These are phyloP conservation scores for Moricandia arvensis DNA, from an alignment of 345 rosid species.

Conservation along the genomic window DNA sequence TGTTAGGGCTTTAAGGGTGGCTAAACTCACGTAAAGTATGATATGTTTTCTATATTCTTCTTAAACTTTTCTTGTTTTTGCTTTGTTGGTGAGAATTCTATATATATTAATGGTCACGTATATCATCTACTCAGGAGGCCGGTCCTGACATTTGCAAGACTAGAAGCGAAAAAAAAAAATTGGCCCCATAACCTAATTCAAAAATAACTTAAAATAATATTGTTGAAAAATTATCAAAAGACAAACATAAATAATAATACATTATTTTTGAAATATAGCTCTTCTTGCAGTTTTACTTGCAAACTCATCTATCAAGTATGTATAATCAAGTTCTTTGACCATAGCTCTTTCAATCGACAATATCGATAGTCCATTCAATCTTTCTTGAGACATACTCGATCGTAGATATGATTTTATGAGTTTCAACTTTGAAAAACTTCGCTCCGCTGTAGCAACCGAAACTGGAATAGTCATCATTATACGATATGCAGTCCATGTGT, in stretches of 20 bases:
- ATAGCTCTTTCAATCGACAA: not conserved
- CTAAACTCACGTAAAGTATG: conserved; percentile 22
- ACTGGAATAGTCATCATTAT: not conserved
- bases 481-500: not conserved
- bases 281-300: not conserved
- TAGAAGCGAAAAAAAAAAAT: too few species aligned
- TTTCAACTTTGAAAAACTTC: too few species aligned
- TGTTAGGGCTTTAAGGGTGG: conserved; percentile 31
- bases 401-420: not conserved
- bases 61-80: not conserved
- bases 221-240: too few species aligned
- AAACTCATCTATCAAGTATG: not conserved
- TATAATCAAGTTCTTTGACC: not conserved
- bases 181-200: too few species aligned
- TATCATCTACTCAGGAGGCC: not conserved
- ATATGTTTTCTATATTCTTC: conserved; percentile 13
- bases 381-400: not conserved
- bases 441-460: not conserved
- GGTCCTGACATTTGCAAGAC: too few species aligned
- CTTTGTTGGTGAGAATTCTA: not conserved
- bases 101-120: not conserved
- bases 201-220: too few species aligned
- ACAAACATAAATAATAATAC: too few species aligned
- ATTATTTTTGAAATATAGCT: not conserved
- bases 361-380: not conserved